A percentile compares a stretch with the other conserved stretches of the same genome.
Conservation (phyloP, 1,284 basidiomycete species). For the Trichosporon sp. region DNA sequence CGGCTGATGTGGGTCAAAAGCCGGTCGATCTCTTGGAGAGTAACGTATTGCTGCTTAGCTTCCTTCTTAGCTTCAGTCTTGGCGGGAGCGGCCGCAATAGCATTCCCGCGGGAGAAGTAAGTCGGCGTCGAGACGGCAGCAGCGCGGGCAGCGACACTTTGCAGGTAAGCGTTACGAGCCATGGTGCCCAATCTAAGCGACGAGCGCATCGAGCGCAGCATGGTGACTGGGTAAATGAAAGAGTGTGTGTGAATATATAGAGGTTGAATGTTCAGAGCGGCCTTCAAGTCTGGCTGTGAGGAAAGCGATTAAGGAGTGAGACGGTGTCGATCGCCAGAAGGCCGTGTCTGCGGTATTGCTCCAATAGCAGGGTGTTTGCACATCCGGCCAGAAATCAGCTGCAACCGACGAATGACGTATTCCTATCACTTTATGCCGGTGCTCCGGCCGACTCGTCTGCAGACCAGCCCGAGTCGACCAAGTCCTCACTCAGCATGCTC, state of each 20-base stretch:
- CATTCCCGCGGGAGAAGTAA: background rate
- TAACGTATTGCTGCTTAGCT: slow-evolving; percentile 34
- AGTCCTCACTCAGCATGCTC: too few relatives aligned
- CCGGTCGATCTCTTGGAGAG: slow-evolving; percentile 42
- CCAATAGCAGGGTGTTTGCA: background rate
- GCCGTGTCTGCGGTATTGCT: background rate
- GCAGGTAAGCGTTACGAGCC: background rate
- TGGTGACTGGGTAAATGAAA: background rate
- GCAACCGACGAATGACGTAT: slow-evolving; percentile 2
- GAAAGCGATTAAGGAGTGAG: background rate
- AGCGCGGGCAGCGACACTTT: background rate
- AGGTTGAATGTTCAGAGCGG: background rate
- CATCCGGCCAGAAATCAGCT: background rate
- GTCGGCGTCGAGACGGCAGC: background rate
- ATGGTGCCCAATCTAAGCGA: background rate
- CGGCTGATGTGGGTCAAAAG: slow-evolving; percentile 40
- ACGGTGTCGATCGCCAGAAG: background rate
- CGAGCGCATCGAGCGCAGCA: background rate
- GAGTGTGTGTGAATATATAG: background rate
- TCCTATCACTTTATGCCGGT: background rate
- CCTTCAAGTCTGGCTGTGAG: background rate
- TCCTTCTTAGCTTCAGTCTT: background rate
- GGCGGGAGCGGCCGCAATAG: background rate
- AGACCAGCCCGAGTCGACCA: too few relatives aligned
- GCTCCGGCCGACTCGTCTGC: background rate